Evolutionary conservation across 768 basidiomycete genomes (phyloP), one percentile per base, ranked within the genome.

Genomic region (Tulasnella sp.): DNA sequence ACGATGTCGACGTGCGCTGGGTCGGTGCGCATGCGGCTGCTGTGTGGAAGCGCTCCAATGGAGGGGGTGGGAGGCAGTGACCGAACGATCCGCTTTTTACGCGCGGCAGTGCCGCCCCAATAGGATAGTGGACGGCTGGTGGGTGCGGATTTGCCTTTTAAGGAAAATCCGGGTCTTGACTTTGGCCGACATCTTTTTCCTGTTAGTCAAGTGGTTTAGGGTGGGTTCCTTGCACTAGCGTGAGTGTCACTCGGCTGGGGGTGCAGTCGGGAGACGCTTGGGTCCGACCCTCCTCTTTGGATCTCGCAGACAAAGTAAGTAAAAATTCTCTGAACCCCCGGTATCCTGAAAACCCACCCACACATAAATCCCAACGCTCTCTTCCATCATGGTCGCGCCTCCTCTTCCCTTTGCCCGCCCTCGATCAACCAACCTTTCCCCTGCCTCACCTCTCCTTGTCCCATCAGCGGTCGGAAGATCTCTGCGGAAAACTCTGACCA

Each of bases 171-270:
- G 62, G 62, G 62, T 68, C 62, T 68, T 68, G 24, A 68, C 62
- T 68, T 16, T 68, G 62, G 62, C 62, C 62, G 62, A 68, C 62
- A 27, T 68, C 18, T 36, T 68, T 68, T 68, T 34, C 21, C n/a
- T n/a, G 62, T 68, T 68, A 68, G 62, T 68, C 62, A 68, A 68
- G 62, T 68, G 62, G 62, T 68, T 68, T 68, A 68, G 62, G 62
- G 62, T 68, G 62, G 58, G 62, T 68, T 68, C 62, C 62, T 68
- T 68, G 62, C 62, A 68, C 62, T 68, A 68, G 62, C 62, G 62
- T 68, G 62, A 68, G 62, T 68, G 62, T 52, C 52, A 52, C n/a
- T 52, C 52, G 52, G 52, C n/a, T 21, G 52, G 52, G 52, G 52
- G 44, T 44, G 12, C 52, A 52, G 52, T 52, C 62, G 62, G 62